A percentile compares a stretch with the other conserved stretches of the same genome.
These are phyloP conservation scores for Sphagnum magellanicum DNA, from an alignment of 228 moss, liverwort and hornwort species.

Conservation along the genomic window DNA sequence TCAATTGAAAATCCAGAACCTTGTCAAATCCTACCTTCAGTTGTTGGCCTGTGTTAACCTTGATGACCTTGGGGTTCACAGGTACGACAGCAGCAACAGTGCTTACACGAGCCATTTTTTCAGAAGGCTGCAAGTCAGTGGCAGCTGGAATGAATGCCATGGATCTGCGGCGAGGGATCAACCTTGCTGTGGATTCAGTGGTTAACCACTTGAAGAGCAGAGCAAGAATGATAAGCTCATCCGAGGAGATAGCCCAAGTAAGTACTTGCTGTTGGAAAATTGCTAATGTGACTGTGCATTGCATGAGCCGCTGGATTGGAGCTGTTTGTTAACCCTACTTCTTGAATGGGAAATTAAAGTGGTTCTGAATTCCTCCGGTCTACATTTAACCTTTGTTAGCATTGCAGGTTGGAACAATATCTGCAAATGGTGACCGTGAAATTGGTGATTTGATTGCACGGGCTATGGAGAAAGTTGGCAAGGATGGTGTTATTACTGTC, in stretches of 20 bases:
- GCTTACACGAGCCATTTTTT: slow-evolving; percentile 86
- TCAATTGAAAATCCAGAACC: no score
- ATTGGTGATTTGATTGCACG: slow-evolving; percentile 94
- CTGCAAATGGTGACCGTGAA: slow-evolving; percentile 97
- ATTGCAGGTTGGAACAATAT: slow-evolving; percentile 84
- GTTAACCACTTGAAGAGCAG: slow-evolving; percentile 54
- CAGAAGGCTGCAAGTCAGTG: slow-evolving; percentile 97
- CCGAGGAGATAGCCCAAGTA: slow-evolving; percentile 89
- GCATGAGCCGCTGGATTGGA: neutral
- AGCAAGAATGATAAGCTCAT: slow-evolving; percentile 68
- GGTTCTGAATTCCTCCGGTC: neutral
- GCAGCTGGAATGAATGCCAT: slow-evolving; percentile 99
- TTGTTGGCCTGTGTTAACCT: neutral
- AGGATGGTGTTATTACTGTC: slow-evolving; percentile 96
- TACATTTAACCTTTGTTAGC: neutral
- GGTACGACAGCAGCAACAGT: slow-evolving; percentile 96
- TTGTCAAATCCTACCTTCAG: neutral
- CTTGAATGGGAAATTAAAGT: neutral
- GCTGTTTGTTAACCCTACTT: neutral
- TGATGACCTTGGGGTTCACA: slow-evolving; percentile 7
- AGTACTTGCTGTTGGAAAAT: slow-evolving; percentile 1
- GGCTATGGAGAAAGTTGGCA: slow-evolving; percentile 99
- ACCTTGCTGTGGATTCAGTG: slow-evolving; percentile 77
- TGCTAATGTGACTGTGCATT: no score
- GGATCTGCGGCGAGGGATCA: slow-evolving; percentile 91